These are phyloP conservation scores for Penicillium hesseltinei DNA, from an alignment of 2,329 filamentous ascomycete genomes.

Conservation along the genomic window DNA sequence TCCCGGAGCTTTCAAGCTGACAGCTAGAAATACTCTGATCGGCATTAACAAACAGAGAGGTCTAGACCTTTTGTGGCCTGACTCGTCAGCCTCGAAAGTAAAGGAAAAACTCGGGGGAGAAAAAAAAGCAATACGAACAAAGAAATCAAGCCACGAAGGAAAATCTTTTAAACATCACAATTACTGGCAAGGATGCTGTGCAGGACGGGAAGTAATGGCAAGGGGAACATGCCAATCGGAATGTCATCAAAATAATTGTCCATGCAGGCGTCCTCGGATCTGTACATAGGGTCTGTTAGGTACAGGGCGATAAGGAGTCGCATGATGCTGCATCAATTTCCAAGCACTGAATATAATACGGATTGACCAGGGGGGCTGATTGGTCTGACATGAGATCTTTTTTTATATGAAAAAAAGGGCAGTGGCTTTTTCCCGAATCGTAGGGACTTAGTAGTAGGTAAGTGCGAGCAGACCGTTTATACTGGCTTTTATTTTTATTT, in stretches of 20 bases:
- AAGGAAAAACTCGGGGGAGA: neutral
- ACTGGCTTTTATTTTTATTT: conserved; percentile 1
- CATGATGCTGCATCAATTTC: conserved; percentile 7
- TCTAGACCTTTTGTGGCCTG: conserved; percentile 5
- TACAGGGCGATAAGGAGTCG: conserved; percentile 9
- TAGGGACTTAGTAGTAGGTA: neutral
- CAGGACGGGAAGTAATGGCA: conserved; percentile 12
- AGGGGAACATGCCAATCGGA: conserved; percentile 14
- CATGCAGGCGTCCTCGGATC: conserved; percentile 10
- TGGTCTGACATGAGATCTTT: conserved; percentile 5
- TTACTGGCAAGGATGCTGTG: conserved; percentile 1
- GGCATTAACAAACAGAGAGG: conserved; percentile 4
- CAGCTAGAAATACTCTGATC: conserved; percentile 2
- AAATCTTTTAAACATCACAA: neutral
- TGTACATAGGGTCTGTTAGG: neutral
- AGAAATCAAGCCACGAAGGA: conserved; percentile 1
- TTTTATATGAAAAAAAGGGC: neutral
- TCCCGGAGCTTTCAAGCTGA: conserved; percentile 17
- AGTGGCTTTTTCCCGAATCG: conserved; percentile 7
- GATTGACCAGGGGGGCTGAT: conserved; percentile 9
- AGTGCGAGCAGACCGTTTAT: neutral
- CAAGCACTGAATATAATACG: neutral
- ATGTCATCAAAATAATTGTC: neutral
- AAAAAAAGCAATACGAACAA: conserved; percentile 3
- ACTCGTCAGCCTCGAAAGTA: conserved; percentile 5